Evolutionary conservation across 441 rosid genomes (phyloP).

Genomic region (Croton laevigatus): DNA sequence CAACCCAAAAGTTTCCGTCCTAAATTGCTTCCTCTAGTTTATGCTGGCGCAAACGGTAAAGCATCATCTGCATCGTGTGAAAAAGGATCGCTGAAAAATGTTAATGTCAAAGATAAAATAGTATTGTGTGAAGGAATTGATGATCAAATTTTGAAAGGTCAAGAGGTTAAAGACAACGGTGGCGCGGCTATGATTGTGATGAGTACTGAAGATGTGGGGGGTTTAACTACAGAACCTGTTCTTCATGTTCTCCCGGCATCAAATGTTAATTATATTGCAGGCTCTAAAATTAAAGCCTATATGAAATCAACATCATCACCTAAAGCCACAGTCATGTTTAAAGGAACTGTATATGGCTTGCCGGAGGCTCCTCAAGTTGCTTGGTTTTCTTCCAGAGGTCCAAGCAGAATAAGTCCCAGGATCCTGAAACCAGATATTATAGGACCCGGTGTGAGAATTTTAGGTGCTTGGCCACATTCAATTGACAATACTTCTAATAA

Average conservation of each 20-base stretch:
- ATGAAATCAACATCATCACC: constrained; percentile 23
- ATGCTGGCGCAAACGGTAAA: constrained; percentile 33
- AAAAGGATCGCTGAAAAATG: constrained; percentile 29
- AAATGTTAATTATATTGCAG: constrained; percentile 21
- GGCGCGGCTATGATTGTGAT: constrained; percentile 36
- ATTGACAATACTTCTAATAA: too few relatives aligned
- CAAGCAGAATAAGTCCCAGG: constrained; percentile 24
- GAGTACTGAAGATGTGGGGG: constrained; percentile 17
- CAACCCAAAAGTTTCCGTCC: constrained; percentile 35
- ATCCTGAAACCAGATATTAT: too few relatives aligned
- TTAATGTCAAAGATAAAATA: constrained; percentile 40
- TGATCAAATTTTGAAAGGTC: constrained; percentile 21
- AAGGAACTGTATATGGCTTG: constrained; percentile 30
- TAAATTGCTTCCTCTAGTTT: constrained; percentile 35
- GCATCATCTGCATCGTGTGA: constrained; percentile 25
- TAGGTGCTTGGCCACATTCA: too few relatives aligned
- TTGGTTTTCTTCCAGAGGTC: constrained; percentile 35
- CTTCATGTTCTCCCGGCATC: constrained; percentile 33
- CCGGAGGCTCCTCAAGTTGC: constrained; percentile 28
- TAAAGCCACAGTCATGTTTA: constrained; percentile 25
- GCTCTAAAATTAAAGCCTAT: constrained; percentile 26
- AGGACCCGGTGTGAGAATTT: too few relatives aligned
- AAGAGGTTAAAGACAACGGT: constrained; percentile 32
- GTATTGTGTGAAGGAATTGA: constrained; percentile 42
- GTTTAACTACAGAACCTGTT: constrained; percentile 13